These are phyloP conservation scores for Phytophthora gonapodyides DNA, from an alignment of 352 stramenopile species.

Conservation along the genomic window DNA sequence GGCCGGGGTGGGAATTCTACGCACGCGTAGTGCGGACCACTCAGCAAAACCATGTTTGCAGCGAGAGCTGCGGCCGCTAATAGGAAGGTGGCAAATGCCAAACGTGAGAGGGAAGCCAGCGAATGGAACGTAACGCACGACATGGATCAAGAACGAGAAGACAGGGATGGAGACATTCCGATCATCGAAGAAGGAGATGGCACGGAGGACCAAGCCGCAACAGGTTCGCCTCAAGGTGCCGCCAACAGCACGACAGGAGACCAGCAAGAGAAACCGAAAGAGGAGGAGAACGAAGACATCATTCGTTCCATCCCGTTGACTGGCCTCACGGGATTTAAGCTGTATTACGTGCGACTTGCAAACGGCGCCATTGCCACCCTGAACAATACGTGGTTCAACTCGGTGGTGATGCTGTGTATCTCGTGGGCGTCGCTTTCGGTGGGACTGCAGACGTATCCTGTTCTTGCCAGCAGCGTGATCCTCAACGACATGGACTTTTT, in stretches of 20 bases:
- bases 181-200: conserved; percentile 2
- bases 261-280: neutral
- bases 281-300: conserved; percentile 30
- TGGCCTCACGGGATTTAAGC: conserved; percentile 36
- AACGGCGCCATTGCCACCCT: conserved; percentile 56
- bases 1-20: conserved; percentile 13
- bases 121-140: conserved; percentile 31
- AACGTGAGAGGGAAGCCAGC: conserved; percentile 24
- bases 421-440: conserved; percentile 83
- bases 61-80: conserved; percentile 30
- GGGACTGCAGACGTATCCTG: conserved; percentile 77
- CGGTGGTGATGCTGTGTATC: conserved; percentile 74
- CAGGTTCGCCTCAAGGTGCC: neutral
- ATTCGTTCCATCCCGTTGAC: conserved; percentile 44
- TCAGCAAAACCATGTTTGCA: conserved; percentile 25
- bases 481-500: conserved; percentile 69
- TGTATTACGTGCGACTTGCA: conserved; percentile 39
- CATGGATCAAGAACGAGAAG: conserved; percentile 7
- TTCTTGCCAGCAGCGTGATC: conserved; percentile 41
- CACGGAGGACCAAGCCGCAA: neutral
- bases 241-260: neutral
- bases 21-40: too few relatives aligned
- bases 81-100: conserved; percentile 31
- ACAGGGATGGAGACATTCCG: neutral
- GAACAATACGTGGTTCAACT: conserved; percentile 64